Base-by-base conservation (phyloP, 2,329 filamentous ascomycete genomes). In the Hymenoscyphus repandus region DNA sequence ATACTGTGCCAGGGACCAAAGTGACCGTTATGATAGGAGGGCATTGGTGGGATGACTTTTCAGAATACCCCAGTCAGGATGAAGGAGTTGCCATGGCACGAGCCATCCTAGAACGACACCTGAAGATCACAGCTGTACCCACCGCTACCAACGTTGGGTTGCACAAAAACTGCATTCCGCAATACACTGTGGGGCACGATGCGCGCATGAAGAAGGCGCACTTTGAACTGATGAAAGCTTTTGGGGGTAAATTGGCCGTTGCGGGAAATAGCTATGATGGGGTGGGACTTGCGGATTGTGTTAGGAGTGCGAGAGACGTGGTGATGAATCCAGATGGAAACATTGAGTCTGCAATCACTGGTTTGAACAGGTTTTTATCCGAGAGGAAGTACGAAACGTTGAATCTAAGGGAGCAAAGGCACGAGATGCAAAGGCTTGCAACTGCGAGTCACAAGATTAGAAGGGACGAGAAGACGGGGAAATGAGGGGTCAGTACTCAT, bases 11-110 rank as follows among this genome's bases (percentile, higher is more conserved):
- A 11, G 90, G 88, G 20, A 95, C 90, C 12, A 96, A 95, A 68
- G 70, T 97, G 47, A 96, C 92, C 13, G 88, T 97, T 60, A 95
- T 99, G 83, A 74, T 99, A 50, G 93, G 93, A 52, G 93, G 93
- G 1, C 90, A 96, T 70, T 90, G 88, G 79, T 97, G 89, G 89
- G 77, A 90, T 66, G 78, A 73, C 51, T 82, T 77, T 72, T 18
- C 15, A 20, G 63, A 68, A 1, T 80, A 80, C 51, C 90, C 90
- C 0, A 72, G 78, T 45, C 76, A 83, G 54, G 74, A 83, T 12
- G 77, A 87, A 58, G 90, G 82, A 13, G 71, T 87, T 22, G 65
- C 69, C 5, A 86, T 92, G 78, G 90, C 91, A 32, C 79, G 80
- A 54, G 69, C 74, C 1, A 73, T 95, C 6, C 72, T 96, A 1